A percentile compares a stretch with the other conserved stretches of the same genome.
Conservation (phyloP, 208 protist species). For the Lotmaria passim region DNA sequence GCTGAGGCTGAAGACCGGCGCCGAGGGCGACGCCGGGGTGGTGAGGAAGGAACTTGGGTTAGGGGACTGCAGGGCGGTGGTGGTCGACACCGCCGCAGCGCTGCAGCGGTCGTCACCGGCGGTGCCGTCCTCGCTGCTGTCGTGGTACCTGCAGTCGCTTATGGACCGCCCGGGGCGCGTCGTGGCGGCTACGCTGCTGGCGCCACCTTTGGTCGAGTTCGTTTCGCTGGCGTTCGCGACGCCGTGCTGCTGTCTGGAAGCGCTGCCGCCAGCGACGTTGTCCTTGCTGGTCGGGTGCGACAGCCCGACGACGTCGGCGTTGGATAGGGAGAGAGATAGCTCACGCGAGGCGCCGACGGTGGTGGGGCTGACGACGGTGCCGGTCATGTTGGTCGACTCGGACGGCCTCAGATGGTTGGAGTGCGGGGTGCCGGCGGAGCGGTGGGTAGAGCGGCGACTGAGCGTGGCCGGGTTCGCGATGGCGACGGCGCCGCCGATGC, state of each 20-base stretch:
- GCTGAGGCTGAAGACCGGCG: conserved; percentile 23
- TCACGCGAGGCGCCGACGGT: conserved; percentile 17
- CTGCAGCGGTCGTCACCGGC: conserved; percentile 14
- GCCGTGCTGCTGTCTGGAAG: conserved; percentile 8
- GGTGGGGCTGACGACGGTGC: conserved; percentile 23
- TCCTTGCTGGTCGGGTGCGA: conserved; percentile 3
- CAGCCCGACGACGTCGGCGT: not conserved
- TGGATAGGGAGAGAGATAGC: conserved; percentile 6
- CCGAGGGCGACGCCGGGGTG: conserved; percentile 23
- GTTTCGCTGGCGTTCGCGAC: not conserved
- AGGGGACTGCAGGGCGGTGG: conserved; percentile 6
- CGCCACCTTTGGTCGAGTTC: conserved; percentile 6
- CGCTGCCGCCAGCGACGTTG: conserved; percentile 1
- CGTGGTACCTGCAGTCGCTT: conserved; percentile 2
- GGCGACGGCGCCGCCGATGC: not conserved
- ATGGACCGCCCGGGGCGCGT: conserved; percentile 1
- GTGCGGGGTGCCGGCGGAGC: conserved; percentile 16
- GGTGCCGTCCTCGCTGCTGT: conserved; percentile 1
- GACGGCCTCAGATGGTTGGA: conserved; percentile 1
- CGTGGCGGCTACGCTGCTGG: not conserved
- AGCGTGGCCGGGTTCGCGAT: conserved; percentile 9
- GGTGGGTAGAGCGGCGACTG: conserved; percentile 14
- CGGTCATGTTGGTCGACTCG: conserved; percentile 9
- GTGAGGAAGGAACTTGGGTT: conserved; percentile 23
- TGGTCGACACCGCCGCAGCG: conserved; percentile 8